A percentile compares a stretch with the other conserved stretches of the same genome.
Evolutionary conservation across 1,284 basidiomycete species (phyloP).

Genomic region (Trichosporon sp.): DNA sequence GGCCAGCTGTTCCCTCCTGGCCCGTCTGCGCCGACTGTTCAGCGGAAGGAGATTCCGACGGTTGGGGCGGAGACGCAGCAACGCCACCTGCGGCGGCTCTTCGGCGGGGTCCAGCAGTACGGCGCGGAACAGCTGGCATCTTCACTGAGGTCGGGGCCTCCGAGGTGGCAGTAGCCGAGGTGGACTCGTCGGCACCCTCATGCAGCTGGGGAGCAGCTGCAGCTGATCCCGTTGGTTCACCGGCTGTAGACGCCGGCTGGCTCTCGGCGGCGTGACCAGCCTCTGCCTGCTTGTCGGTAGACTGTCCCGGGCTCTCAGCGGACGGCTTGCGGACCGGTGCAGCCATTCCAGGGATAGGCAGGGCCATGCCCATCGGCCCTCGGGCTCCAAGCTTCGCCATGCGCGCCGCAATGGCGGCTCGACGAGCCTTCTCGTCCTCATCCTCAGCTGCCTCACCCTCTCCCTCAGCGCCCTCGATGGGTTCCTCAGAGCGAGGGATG

Average conservation of each 20-base stretch:
- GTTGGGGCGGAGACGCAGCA: not conserved
- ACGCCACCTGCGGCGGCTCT: slow-evolving; percentile 17
- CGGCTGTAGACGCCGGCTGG: not conserved
- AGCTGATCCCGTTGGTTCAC: not conserved
- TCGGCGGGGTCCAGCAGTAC: slow-evolving; percentile 37
- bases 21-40: not conserved
- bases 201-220: not conserved
- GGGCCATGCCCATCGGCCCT: slow-evolving; percentile 45
- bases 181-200: not conserved
- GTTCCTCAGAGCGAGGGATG: slow-evolving; percentile 11
- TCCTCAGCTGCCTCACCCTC: slow-evolving; percentile 44
- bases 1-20: no score
- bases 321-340: not conserved
- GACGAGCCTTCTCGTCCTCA: slow-evolving; percentile 45
- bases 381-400: slow-evolving; percentile 51
- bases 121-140: slow-evolving; percentile 38
- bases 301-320: not conserved
- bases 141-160: slow-evolving; percentile 30
- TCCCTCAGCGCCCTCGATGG: slow-evolving; percentile 37
- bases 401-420: slow-evolving; percentile 50
- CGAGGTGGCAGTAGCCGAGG: not conserved
- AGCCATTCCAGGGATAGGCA: slow-evolving; percentile 23
- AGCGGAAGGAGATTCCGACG: not conserved
- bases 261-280: not conserved
- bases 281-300: not conserved